Evolutionary conservation across 768 basidiomycete genomes (phyloP).

Genomic region (Amanita phalloides): DNA sequence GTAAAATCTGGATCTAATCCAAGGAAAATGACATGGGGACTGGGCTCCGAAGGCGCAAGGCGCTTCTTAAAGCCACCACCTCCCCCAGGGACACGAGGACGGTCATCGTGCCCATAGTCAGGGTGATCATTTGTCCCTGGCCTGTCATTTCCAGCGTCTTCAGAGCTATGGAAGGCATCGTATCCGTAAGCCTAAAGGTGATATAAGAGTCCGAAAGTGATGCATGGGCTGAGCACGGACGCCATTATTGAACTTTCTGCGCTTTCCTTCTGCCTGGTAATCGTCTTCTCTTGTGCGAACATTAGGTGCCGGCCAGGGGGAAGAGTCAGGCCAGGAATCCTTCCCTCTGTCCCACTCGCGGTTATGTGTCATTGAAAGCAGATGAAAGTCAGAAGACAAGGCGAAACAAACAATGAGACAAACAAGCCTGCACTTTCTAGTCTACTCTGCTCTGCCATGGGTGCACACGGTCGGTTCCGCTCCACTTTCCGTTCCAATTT

Average conservation of each 20-base stretch:
- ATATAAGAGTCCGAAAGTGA: neutral
- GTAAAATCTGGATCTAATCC: constrained; percentile 88
- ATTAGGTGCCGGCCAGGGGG: constrained; percentile 30
- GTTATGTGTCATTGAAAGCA: constrained; percentile 54
- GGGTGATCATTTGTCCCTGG: constrained; percentile 26
- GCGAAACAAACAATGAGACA: constrained; percentile 21
- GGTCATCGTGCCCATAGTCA: constrained; percentile 42
- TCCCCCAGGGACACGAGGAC: constrained; percentile 25
- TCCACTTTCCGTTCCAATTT: neutral
- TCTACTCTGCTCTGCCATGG: constrained; percentile 20
- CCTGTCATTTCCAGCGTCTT: constrained; percentile 28
- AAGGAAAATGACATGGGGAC: constrained; percentile 91
- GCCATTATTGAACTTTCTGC: constrained; percentile 70
- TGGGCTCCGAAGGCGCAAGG: constrained; percentile 73
- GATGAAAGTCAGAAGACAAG: constrained; percentile 20
- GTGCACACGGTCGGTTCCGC: constrained; percentile 39
- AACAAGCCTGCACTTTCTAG: constrained; percentile 22
- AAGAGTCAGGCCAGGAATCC: constrained; percentile 40
- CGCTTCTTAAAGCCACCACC: constrained; percentile 54
- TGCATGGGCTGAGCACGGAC: constrained; percentile 28
- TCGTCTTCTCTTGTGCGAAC: constrained; percentile 59
- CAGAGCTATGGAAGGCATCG: constrained; percentile 36
- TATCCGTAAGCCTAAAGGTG: constrained; percentile 31
- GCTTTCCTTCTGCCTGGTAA: constrained; percentile 58
- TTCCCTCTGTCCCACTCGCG: constrained; percentile 87